phyloP scores from a whole-genome alignment of 805 yeast species.

The Pichia scutulata region DNA sequence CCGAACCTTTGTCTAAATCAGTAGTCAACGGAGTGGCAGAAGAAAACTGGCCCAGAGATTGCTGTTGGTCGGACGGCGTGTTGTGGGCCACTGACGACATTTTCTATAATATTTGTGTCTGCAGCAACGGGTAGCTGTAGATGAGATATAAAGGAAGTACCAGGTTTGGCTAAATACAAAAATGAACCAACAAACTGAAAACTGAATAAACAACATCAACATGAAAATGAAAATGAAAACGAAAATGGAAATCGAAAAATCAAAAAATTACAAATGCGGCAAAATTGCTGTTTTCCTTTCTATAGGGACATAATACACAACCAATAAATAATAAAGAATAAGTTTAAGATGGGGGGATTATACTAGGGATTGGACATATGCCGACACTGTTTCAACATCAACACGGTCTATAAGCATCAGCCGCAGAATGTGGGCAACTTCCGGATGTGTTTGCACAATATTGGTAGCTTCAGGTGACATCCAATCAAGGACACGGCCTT shows the following conservation, averaged over 20 bases:
- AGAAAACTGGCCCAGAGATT: background rate
- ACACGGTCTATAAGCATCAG: slow-evolving; percentile 26
- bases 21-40: background rate
- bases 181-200: background rate
- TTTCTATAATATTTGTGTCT: background rate
- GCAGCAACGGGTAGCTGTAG: background rate
- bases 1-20: background rate
- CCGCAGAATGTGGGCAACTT: slow-evolving; percentile 18
- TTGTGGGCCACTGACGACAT: background rate
- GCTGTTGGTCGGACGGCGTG: background rate
- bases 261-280: background rate
- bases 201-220: background rate
- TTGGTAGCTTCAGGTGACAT: slow-evolving; percentile 21
- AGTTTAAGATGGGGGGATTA: no score
- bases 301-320: no score
- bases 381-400: slow-evolving; percentile 17
- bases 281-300: no score
- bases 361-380: background rate
- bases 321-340: no score
- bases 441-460: slow-evolving; percentile 12
- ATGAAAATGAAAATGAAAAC: background rate
- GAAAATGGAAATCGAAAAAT: background rate
- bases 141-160: background rate
- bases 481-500: slow-evolving; percentile 28
- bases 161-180: no score